Evolutionary conservation across 1,284 basidiomycete genomes (phyloP), one percentile per base, ranked within the genome.

Genomic region (Ustilago trichophora): DNA sequence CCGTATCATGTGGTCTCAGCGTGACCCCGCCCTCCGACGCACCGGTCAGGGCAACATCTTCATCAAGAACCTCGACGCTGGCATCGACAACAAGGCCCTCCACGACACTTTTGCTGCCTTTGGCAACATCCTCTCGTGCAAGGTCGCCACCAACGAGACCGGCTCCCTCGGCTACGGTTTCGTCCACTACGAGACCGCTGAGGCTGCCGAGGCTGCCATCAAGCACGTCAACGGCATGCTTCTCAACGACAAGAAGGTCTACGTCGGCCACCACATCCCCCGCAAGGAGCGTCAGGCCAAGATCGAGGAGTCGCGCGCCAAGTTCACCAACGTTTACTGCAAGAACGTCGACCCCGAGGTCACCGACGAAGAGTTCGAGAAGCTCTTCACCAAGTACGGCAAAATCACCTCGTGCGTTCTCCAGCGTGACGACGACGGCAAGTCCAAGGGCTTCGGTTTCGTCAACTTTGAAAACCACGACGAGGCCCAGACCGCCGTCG

Each of bases 1-100:
- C 87, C 93, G 96, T 81, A 99, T 99, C 87, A 99, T 99, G 96
- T 98, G 96, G 94, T 98, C 94, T 80, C 95, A 98, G 88, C 92
- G 96, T 83, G 96, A 98, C 86, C 96, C 96, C 66, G 92, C 93
- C 77, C 88, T 98, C 81, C 93, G 96, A 84, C 98, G 98, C 88
- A 98, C 94, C 72, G 94, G 94, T 73, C 93, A 97, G 85, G 96
- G 96, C 84, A 99, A 98, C 85, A 95, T 99, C 82, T 99, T 99
- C 86, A 98, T 99, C 86, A 99, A 98, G 87, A 98, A 98, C 85
- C 86, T 99, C 75, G 96, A 98, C 83, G 92, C 96, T 83, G 87
- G 87, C 68, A 99, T 99, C 77, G 96, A 99, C 86, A 98, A 98
- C 88, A 99, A 99, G 89, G 96, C 96, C 72, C 91, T 99, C 63